Percentiles rank a stretch among this genome's conserved stretches.
phyloP scores from a whole-genome alignment of 768 basidiomycete species.

The Candolleomyces eurysporus region DNA sequence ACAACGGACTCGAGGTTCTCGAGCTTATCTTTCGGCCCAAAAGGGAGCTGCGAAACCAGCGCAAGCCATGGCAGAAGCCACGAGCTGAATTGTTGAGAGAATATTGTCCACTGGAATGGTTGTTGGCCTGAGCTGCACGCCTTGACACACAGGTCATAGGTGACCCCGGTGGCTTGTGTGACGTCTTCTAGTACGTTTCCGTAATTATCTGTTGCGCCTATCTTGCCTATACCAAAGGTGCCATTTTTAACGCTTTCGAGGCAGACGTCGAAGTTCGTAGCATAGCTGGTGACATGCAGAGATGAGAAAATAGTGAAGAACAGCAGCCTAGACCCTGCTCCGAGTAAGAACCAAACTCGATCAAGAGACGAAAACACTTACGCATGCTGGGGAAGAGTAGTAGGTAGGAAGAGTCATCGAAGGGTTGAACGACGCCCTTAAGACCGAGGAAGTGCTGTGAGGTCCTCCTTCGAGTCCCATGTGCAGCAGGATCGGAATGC shows the following conservation, averaged over 20 bases:
- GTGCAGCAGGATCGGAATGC: too few species aligned
- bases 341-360: not conserved
- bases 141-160: conserved; percentile 25
- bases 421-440: too few species aligned
- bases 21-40: conserved; percentile 35
- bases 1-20: conserved; percentile 42
- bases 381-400: not conserved
- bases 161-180: conserved; percentile 24
- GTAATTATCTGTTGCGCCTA: conserved; percentile 24
- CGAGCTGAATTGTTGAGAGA: conserved; percentile 37
- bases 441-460: too few species aligned
- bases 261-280: conserved; percentile 18
- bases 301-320: not conserved
- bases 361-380: not conserved
- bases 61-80: conserved; percentile 53
- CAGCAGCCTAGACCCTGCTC: not conserved
- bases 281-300: not conserved
- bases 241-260: conserved; percentile 17
- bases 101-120: conserved; percentile 29
- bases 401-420: too few species aligned
- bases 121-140: conserved; percentile 25
- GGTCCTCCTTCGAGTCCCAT: too few species aligned
- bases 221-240: conserved; percentile 4
- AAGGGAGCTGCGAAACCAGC: conserved; percentile 48
- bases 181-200: conserved; percentile 22